These are phyloP conservation scores for Umbilicaria muhlenbergii DNA, from an alignment of 495 filamentous ascomycete species.

Conservation along the genomic window DNA sequence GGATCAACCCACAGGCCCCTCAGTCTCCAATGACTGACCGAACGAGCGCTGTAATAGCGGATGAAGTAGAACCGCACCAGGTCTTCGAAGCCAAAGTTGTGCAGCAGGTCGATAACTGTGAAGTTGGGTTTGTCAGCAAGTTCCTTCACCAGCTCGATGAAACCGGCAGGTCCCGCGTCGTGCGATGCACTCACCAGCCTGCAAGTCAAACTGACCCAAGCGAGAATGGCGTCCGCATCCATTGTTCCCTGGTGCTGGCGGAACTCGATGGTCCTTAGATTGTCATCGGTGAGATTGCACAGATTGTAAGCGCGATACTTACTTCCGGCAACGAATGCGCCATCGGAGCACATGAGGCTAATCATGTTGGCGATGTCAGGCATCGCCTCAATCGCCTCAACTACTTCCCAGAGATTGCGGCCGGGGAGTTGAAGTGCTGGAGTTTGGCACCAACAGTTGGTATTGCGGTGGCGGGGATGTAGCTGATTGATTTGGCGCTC, in stretches of 20 bases:
- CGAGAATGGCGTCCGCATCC: neutral
- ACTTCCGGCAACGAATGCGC: neutral
- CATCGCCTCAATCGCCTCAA: neutral
- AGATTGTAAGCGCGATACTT: constrained; percentile 1
- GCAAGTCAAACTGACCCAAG: constrained; percentile 2
- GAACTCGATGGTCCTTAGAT: constrained; percentile 5
- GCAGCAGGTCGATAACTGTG: neutral
- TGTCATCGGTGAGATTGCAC: neutral
- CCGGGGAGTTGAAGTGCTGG: neutral
- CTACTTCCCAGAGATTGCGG: neutral
- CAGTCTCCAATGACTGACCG: too few species aligned
- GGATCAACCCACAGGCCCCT: too few species aligned
- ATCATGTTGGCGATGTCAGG: neutral
- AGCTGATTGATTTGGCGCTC: constrained; percentile 3
- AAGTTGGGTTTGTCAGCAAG: neutral
- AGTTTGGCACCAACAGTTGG: neutral
- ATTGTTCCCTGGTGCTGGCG: constrained; percentile 5
- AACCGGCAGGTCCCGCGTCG: neutral
- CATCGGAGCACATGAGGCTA: neutral
- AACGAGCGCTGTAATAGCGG: too few species aligned
- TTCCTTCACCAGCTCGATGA: neutral
- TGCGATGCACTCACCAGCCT: neutral
- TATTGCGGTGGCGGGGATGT: constrained; percentile 1
- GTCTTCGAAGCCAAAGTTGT: neutral
- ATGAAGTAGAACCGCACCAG: neutral